phyloP scores from a whole-genome alignment of 2,329 filamentous ascomycete species.

The Exophiala oligosperma region DNA sequence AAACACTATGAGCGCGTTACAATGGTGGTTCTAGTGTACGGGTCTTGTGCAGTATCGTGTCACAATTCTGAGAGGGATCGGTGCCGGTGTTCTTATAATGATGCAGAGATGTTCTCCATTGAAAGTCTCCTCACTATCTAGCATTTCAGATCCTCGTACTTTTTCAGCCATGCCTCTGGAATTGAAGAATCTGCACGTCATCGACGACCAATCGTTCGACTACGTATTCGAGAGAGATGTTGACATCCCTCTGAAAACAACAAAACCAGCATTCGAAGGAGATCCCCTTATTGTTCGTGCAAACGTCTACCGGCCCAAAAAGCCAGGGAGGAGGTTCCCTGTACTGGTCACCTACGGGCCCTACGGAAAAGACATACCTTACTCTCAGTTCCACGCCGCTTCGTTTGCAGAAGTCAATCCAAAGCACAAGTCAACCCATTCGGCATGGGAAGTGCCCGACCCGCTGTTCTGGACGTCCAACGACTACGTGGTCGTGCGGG shows the following conservation, averaged over 20 bases:
- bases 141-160: too few species aligned
- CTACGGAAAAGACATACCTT: constrained; percentile 72
- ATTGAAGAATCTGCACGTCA: constrained; percentile 12
- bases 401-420: constrained; percentile 56
- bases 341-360: constrained; percentile 71
- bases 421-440: constrained; percentile 55
- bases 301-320: constrained; percentile 54
- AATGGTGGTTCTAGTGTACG: too few species aligned
- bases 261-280: constrained; percentile 30
- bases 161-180: constrained; percentile 15
- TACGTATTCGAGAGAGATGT: constrained; percentile 56
- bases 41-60: too few species aligned
- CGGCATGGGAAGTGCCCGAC: constrained; percentile 53
- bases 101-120: too few species aligned
- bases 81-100: too few species aligned
- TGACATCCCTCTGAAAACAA: constrained; percentile 44
- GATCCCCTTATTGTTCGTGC: constrained; percentile 40
- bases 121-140: too few species aligned
- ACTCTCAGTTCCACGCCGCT: constrained; percentile 50
- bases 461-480: too few species aligned
- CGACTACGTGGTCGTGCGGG: too few species aligned
- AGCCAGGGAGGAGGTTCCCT: constrained; percentile 49
- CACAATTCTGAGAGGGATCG: too few species aligned
- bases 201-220: constrained; percentile 35
- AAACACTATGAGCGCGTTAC: too few species aligned